These are phyloP conservation scores for Mangifera indica DNA, from an alignment of 345 rosid genomes.

Conservation along the genomic window DNA sequence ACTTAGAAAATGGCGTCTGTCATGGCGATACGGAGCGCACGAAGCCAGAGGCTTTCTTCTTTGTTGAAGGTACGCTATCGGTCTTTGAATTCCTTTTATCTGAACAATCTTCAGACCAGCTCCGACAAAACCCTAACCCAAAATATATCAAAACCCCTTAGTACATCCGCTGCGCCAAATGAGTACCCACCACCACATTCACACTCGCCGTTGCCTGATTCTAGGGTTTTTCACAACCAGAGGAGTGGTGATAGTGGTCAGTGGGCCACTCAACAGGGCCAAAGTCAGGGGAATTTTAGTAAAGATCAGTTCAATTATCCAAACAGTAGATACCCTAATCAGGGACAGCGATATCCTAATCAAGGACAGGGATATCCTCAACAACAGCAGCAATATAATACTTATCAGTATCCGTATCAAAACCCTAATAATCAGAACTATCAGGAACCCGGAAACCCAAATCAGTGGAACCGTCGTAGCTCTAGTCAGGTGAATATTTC, in stretches of 20 bases:
- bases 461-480: slow-evolving; percentile 38
- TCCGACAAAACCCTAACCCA: slow-evolving; percentile 17
- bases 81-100: slow-evolving; percentile 22
- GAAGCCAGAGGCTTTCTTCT: slow-evolving; percentile 28
- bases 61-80: slow-evolving; percentile 33
- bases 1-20: slow-evolving; percentile 40
- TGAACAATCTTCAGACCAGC: background rate
- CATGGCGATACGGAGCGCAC: slow-evolving; percentile 41
- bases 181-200: slow-evolving; percentile 31
- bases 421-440: slow-evolving; percentile 22
- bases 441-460: slow-evolving; percentile 34
- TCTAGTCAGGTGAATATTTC: slow-evolving; percentile 24
- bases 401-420: slow-evolving; percentile 22
- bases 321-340: slow-evolving; percentile 22
- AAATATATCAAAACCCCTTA: slow-evolving; percentile 29
- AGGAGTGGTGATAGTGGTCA: slow-evolving; percentile 25
- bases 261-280: slow-evolving; percentile 27
- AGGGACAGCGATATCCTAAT: slow-evolving; percentile 25
- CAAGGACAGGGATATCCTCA: slow-evolving; percentile 29
- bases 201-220: slow-evolving; percentile 31
- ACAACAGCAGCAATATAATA: slow-evolving; percentile 18
- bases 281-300: slow-evolving; percentile 17
- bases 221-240: slow-evolving; percentile 27
- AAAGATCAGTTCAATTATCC: slow-evolving; percentile 26
- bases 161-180: slow-evolving; percentile 42